Evolutionary conservation across 2,329 filamentous ascomycete species (phyloP).

Genomic region (Myrmaecium sp.): DNA sequence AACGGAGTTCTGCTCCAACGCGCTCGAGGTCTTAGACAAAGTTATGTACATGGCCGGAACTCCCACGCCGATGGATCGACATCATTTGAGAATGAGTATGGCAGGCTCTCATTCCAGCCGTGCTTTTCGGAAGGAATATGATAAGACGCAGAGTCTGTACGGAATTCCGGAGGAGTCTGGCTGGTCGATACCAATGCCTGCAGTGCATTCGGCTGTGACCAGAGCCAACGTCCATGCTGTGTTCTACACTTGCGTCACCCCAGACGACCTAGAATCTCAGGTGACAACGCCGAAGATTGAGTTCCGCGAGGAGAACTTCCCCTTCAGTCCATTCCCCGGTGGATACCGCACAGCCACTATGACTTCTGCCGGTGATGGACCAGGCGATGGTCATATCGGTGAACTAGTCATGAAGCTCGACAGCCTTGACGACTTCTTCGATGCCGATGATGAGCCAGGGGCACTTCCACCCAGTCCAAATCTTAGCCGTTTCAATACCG

Average conservation of each 20-base stretch:
- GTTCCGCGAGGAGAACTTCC: slow-evolving; percentile 80
- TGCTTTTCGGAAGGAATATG: slow-evolving; percentile 81
- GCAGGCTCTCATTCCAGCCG: slow-evolving; percentile 65
- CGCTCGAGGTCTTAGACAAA: slow-evolving; percentile 78
- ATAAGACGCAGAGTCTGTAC: slow-evolving; percentile 83
- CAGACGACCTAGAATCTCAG: too few relatives aligned
- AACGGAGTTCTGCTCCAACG: slow-evolving; percentile 86
- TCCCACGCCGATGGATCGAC: slow-evolving; percentile 63
- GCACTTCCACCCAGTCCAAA: not conserved
- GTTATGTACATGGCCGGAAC: slow-evolving; percentile 89
- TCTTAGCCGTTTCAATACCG: slow-evolving; percentile 11
- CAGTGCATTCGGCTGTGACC: slow-evolving; percentile 72
- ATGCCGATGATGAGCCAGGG: slow-evolving; percentile 25
- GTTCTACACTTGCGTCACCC: slow-evolving; percentile 75
- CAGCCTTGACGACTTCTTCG: slow-evolving; percentile 38
- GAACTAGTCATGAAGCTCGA: slow-evolving; percentile 54
- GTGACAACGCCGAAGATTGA: slow-evolving; percentile 72
- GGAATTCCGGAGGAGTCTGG: slow-evolving; percentile 91
- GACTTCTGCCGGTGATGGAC: slow-evolving; percentile 72
- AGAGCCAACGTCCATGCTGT: slow-evolving; percentile 87
- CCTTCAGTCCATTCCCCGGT: slow-evolving; percentile 51
- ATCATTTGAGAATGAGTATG: slow-evolving; percentile 97
- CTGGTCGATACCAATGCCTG: slow-evolving; percentile 90
- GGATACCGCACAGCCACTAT: slow-evolving; percentile 73
- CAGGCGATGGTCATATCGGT: slow-evolving; percentile 56